Base-by-base conservation (phyloP, 441 rosid genomes). In the Populus hybrid region DNA sequence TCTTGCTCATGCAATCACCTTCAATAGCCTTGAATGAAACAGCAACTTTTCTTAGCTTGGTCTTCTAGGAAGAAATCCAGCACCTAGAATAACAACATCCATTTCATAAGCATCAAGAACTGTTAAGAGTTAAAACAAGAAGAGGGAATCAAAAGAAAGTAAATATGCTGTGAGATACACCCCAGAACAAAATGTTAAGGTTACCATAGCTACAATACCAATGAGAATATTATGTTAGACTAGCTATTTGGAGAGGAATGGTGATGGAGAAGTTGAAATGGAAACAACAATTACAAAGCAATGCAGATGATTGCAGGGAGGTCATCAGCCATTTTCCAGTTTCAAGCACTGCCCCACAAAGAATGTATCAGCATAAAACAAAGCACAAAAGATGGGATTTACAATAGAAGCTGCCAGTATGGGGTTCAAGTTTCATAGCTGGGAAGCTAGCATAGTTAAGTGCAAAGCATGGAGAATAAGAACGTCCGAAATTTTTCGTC, bases 1-100 rank as follows among this genome's bases (percentile, higher is more conserved):
- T 40, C 76, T 64, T 64, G 72, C 70, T 64, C 67, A 12, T 42
- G 68, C 53, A 24, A 31, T 7, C 74, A 70, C 20, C 72, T 50
- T 21, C 42, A 31, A 9, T 67, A 10, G 20, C 50, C 71, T 77
- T 72, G 66, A 68, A 68, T 71, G 68, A 14, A 71, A 23, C 23
- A 45, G 56, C 70, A n/a, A 64, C 61, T 31, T 71, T 38, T 64
- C 31, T 56, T 36, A 10, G 63, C 76, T 35, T n/a, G 7, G 77
- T 68, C 61, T 28, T 64, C 33, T 71, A 16, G 21, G 69, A 16
- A 80, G 53, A 38, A 78, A 23, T 66, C 64, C 23, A 9, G 40
- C 56, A 71, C 70, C 76, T 29, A 29, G 1, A 18, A 70, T 26
- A 11, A 74, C 23, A 79, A 36, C 14, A 3, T 59, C 26, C 24